Base-by-base conservation (phyloP, 192 early-diverging fungal species). In the Phlyctochytrium planicorne region DNA sequence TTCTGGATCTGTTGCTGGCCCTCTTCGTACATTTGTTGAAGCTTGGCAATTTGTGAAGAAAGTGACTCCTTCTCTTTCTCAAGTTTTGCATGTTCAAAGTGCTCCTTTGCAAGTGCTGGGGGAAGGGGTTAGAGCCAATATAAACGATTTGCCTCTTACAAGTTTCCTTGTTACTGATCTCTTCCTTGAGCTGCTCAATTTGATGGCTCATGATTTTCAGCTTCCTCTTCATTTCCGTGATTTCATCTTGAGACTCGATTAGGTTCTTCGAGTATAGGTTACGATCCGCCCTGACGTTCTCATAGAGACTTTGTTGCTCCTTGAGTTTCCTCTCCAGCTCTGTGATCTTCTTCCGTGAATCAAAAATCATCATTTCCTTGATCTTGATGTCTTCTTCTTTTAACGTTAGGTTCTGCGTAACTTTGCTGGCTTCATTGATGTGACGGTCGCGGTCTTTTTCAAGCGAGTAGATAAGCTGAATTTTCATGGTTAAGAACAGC, bases 191-290 rank as follows among this genome's bases (percentile, higher is more conserved):
- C 73, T 87, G 85, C 61, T 85, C 83, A 23, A 87, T 77, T 60
- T 87, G 85, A 67, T 87, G 85, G 6, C 56, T 72, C 83, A 87
- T 82, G 34, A 87, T 87, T 66, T 87, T 87, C 33, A 83, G 59
- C 63, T 87, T 87, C 30, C 83, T 68, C 70, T 83, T 82, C 79
- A 83, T 85, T 57, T 87, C 85, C n/a, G 66, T 78, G 53, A 85
- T 83, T 65, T 87, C 85, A 57, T 85, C 85, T 64, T 87, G 80
- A 16, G 79, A 65, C 68, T 87, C 85, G 62, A 87, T 72, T 1
- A 84, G 73, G 65, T 84, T 85, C 53, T 84, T 85, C 31, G 83
- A 83, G 65, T 85, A 85, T 23, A 85, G 52, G 52, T 87, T 87
- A 32, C 85, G 67, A 29, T 87, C 85, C 30, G 83, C 80, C 24